Conservation (phyloP, 192 early-diverging fungal species). For the Phlyctochytrium bullatum region DNA sequence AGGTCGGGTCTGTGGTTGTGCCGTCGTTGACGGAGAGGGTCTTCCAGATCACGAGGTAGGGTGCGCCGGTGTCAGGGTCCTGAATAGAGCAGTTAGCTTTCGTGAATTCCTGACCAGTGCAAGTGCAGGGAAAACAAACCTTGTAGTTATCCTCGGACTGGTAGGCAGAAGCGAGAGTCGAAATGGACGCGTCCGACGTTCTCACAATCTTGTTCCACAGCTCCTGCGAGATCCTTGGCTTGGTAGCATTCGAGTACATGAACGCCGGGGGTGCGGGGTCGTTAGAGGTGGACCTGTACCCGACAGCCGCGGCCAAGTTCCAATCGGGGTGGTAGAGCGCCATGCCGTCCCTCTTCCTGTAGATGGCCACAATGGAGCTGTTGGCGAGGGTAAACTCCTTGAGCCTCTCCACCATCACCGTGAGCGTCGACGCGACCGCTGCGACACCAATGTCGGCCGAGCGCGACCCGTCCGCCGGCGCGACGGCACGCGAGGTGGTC, state of each 20-base stretch:
- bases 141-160: constrained; percentile 7
- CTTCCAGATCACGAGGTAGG: constrained; percentile 29
- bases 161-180: constrained; percentile 8
- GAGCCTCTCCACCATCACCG: constrained; percentile 8
- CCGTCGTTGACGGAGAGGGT: constrained; percentile 13
- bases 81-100: constrained; percentile 5
- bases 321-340: neutral
- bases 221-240: neutral
- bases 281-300: neutral
- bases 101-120: neutral
- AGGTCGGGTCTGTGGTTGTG: constrained; percentile 5
- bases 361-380: constrained; percentile 12
- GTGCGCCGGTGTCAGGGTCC: constrained; percentile 15
- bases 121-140: neutral
- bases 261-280: neutral
- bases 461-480: constrained; percentile 1
- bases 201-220: constrained; percentile 20
- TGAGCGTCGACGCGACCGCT: constrained; percentile 19
- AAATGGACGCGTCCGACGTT: neutral
- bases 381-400: neutral
- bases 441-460: constrained; percentile 5
- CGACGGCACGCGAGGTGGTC: constrained; percentile 14
- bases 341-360: neutral
- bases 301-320: neutral
- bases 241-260: constrained; percentile 2